phyloP scores from a whole-genome alignment of 2,329 filamentous ascomycete genomes.

The Beauveria caledonica region DNA sequence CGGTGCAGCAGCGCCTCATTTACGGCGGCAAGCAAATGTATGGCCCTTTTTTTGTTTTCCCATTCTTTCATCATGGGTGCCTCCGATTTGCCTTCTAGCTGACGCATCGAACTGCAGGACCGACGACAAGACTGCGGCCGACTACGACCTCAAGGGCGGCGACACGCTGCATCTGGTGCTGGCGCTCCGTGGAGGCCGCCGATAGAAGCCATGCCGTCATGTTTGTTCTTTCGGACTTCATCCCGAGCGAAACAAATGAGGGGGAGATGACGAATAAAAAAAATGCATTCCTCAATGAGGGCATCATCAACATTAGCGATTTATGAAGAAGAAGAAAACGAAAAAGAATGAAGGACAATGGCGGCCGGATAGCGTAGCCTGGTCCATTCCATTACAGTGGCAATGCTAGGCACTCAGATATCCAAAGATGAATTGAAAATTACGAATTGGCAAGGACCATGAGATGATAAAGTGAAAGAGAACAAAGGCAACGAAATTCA shows the following conservation, averaged over 20 bases:
- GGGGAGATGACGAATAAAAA: neutral
- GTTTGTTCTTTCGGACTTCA: neutral
- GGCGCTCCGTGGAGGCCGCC: slow-evolving; percentile 72
- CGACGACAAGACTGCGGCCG: slow-evolving; percentile 86
- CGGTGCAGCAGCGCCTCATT: slow-evolving; percentile 92
- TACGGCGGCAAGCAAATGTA: slow-evolving; percentile 98
- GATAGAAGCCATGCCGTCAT: slow-evolving; percentile 3
- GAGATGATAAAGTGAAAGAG: neutral
- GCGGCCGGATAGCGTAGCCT: neutral
- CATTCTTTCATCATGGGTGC: neutral
- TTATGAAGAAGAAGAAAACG: neutral
- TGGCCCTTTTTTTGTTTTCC: neutral
- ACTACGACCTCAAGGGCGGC: slow-evolving; percentile 86
- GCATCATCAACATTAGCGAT: neutral
- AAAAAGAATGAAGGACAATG: neutral
- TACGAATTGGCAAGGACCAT: neutral
- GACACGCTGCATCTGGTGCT: slow-evolving; percentile 93
- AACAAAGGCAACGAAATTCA: neutral
- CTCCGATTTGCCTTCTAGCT: neutral
- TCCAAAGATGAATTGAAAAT: neutral
- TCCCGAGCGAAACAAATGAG: neutral
- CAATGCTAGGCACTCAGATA: neutral
- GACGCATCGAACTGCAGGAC: slow-evolving; percentile 47
- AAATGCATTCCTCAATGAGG: neutral
- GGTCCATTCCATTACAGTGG: neutral